These are phyloP conservation scores for Mucor racemosus DNA, from an alignment of 371 early-diverging fungal genomes.

Conservation along the genomic window DNA sequence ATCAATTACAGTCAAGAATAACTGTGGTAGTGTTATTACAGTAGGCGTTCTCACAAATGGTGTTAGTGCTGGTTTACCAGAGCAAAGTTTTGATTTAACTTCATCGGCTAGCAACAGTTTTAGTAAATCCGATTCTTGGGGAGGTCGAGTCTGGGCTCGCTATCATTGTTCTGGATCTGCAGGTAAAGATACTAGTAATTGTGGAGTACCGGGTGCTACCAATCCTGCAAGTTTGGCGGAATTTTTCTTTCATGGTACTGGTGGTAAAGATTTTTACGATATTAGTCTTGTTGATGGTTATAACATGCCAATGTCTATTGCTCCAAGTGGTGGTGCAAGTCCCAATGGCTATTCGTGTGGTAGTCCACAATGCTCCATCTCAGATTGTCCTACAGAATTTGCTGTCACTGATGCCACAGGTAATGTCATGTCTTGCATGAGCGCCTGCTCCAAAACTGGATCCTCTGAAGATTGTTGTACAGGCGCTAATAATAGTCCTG, in stretches of 20 bases:
- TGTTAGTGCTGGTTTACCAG: conserved; percentile 16
- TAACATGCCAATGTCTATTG: conserved; percentile 42
- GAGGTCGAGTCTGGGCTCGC: conserved; percentile 53
- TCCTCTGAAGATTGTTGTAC: conserved; percentile 38
- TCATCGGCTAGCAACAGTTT: conserved; percentile 37
- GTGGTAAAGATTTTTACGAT: conserved; percentile 51
- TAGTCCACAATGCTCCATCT: conserved; percentile 32
- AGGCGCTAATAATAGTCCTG: conserved; percentile 34
- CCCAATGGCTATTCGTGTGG: conserved; percentile 42
- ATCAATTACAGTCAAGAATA: conserved; percentile 33
- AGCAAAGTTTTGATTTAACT: conserved; percentile 40
- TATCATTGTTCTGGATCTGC: conserved; percentile 39
- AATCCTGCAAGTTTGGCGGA: conserved; percentile 57
- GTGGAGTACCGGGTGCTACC: conserved; percentile 45
- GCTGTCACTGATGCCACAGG: conserved; percentile 37
- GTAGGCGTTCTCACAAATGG: conserved; percentile 52
- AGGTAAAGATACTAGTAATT: conserved; percentile 19
- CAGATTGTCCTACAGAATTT: conserved; percentile 37
- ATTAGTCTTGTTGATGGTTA: conserved; percentile 55
- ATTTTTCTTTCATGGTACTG: conserved; percentile 47
- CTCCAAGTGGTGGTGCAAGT: conserved; percentile 17
- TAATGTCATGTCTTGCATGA: conserved; percentile 39
- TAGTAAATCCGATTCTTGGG: conserved; percentile 43
- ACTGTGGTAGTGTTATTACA: conserved; percentile 35
- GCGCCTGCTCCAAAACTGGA: conserved; percentile 37